Evolutionary conservation across 768 basidiomycete species (phyloP).

Genomic region (Coprinopsis marcescibilis): DNA sequence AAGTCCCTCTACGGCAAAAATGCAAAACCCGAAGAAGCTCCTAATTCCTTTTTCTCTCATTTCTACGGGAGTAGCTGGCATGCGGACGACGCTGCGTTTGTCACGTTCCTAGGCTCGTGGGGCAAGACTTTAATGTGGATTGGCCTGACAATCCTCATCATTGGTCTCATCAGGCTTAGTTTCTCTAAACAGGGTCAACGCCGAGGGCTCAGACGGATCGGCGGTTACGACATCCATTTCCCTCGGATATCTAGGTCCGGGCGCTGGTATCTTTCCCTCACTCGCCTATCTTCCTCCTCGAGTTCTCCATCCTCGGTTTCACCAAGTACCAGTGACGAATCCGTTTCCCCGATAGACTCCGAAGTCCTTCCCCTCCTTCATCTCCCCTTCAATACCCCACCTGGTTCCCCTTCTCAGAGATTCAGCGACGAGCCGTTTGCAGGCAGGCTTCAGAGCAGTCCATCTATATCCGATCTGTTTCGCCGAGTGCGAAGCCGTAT

Average conservation of each 20-base stretch:
- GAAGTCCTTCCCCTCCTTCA: slow-evolving; percentile 51
- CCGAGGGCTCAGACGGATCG: slow-evolving; percentile 52
- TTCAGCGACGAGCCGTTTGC: slow-evolving; percentile 38
- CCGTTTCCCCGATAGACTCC: slow-evolving; percentile 39
- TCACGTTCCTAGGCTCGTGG: slow-evolving; percentile 85
- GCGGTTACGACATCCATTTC: slow-evolving; percentile 73
- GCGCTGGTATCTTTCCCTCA: slow-evolving; percentile 69
- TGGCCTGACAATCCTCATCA: slow-evolving; percentile 64
- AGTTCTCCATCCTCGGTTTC: slow-evolving; percentile 18
- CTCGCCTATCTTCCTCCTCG: slow-evolving; percentile 46
- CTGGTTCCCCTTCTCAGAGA: slow-evolving; percentile 52
- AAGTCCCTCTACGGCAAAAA: slow-evolving; percentile 98
- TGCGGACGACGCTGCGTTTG: slow-evolving; percentile 96
- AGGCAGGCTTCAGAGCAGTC: slow-evolving; percentile 36
- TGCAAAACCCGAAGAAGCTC: slow-evolving; percentile 73
- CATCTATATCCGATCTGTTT: slow-evolving; percentile 49
- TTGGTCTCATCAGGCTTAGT: slow-evolving; percentile 58
- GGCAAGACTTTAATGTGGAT: slow-evolving; percentile 87
- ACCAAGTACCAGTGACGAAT: slow-evolving; percentile 31
- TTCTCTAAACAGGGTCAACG: slow-evolving; percentile 55
- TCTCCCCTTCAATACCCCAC: slow-evolving; percentile 56
- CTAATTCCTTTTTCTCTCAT: slow-evolving; percentile 93
- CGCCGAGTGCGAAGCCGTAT: slow-evolving; percentile 54
- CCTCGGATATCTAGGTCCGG: slow-evolving; percentile 71
- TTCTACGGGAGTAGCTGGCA: slow-evolving; percentile 99